Percentiles rank a stretch among this genome's conserved stretches.
phyloP scores from a whole-genome alignment of 208 protist species.

The Leishmania lainsoni region DNA sequence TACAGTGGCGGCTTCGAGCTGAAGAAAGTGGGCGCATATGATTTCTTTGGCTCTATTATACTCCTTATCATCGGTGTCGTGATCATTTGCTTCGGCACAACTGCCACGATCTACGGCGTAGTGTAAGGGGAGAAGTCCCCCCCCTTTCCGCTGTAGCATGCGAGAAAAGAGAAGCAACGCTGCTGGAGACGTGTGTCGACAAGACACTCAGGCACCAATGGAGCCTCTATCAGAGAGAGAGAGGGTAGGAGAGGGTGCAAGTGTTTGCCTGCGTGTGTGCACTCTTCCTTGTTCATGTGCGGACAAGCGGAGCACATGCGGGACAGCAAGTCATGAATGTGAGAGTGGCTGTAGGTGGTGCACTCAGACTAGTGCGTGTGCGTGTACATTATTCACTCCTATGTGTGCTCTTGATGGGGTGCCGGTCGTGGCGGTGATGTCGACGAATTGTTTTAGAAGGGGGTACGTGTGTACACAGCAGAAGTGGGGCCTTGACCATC shows the following conservation, averaged over 20 bases:
- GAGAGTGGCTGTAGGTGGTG: background rate
- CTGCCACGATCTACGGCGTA: slow-evolving; percentile 55
- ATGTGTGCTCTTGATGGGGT: background rate
- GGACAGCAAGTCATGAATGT: background rate
- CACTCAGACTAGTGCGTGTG: background rate
- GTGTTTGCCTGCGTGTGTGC: background rate
- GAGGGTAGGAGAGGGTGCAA: background rate
- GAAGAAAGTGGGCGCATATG: slow-evolving; percentile 35
- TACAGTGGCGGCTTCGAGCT: slow-evolving; percentile 53
- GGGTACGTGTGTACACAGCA: background rate
- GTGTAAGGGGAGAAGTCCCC: slow-evolving; percentile 8
- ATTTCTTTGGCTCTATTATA: slow-evolving; percentile 42
- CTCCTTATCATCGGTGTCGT: slow-evolving; percentile 55
- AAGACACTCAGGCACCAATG: background rate
- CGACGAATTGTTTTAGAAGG: background rate
- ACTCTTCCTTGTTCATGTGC: background rate
- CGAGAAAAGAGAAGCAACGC: background rate
- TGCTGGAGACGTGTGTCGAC: background rate
- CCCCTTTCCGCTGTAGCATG: background rate
- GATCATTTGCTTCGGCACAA: slow-evolving; percentile 64
- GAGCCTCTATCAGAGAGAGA: background rate
- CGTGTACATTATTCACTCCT: background rate
- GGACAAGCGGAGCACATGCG: background rate
- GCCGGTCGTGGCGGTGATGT: background rate
- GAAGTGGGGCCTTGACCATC: background rate